A percentile compares a stretch with the other conserved stretches of the same genome.
Evolutionary conservation across 495 filamentous ascomycete genomes (phyloP).

Genomic region (Penicillium fimorum): DNA sequence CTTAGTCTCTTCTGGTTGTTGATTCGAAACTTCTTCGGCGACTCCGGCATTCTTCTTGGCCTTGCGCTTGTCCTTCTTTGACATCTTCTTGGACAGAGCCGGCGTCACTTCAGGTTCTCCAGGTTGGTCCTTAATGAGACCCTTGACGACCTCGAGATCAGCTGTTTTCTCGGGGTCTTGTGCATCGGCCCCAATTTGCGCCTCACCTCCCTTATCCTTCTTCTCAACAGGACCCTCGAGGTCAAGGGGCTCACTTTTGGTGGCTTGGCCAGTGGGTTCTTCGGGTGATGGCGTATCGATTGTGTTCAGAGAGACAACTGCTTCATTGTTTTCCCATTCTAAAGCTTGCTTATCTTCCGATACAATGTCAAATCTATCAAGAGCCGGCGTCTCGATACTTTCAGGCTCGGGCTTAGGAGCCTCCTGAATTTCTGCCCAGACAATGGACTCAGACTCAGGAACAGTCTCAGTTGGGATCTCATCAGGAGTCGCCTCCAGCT

Average conservation of each 20-base stretch:
- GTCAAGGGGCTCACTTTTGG: neutral
- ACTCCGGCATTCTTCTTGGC: conserved; percentile 25
- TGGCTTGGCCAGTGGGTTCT: conserved; percentile 4
- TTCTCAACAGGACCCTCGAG: neutral
- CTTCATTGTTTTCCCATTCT: conserved; percentile 2
- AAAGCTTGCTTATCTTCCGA: neutral
- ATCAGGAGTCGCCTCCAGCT: neutral
- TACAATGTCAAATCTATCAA: neutral
- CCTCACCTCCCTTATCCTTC: conserved; percentile 1
- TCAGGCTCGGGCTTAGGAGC: conserved; percentile 10
- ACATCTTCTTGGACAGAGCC: conserved; percentile 29
- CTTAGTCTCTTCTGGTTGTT: conserved; percentile 11
- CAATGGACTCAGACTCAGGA: neutral
- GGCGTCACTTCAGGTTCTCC: conserved; percentile 7
- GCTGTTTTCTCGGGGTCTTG: conserved; percentile 17
- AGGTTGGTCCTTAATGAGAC: conserved; percentile 9
- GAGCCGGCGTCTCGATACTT: neutral
- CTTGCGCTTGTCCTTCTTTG: conserved; percentile 44
- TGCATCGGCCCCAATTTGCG: neutral
- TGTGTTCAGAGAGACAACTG: conserved; percentile 13
- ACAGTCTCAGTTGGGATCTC: neutral
- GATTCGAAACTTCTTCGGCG: conserved; percentile 7
- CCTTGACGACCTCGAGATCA: conserved; percentile 12
- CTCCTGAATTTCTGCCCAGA: neutral
- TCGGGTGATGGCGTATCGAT: conserved; percentile 8